Conservation (phyloP, 345 rosid genomes). For the Eutrema yunnanense region DNA sequence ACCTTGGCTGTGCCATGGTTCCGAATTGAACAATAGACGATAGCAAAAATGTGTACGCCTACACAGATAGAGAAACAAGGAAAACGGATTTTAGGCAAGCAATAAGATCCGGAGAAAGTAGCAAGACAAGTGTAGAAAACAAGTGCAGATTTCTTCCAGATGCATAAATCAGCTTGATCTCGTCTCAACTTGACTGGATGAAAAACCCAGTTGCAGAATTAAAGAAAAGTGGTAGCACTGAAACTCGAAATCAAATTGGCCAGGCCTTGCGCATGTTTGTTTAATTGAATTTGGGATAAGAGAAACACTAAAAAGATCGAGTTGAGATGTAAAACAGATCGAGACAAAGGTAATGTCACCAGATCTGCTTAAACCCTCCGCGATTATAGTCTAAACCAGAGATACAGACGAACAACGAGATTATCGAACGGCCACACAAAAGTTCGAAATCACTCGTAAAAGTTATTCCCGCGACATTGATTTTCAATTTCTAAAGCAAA, state of each 20-base stretch:
- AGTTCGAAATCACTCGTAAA: neutral
- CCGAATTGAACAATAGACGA: neutral
- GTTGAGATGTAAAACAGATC: neutral
- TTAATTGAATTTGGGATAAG: neutral
- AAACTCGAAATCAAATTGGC: neutral
- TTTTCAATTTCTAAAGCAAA: neutral
- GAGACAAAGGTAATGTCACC: neutral
- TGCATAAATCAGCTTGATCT: neutral
- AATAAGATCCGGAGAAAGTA: neutral
- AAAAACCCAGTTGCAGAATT: neutral
- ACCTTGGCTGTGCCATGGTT: conserved; percentile 71
- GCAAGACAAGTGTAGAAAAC: neutral
- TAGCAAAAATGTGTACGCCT: conserved; percentile 2
- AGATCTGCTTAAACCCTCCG: conserved; percentile 14
- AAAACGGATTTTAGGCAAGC: neutral
- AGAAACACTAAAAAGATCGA: neutral
- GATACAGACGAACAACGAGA: neutral
- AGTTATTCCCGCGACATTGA: neutral
- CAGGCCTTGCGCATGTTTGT: neutral
- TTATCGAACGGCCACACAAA: neutral
- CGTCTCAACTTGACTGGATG: neutral
- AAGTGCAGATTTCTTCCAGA: neutral
- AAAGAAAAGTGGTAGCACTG: neutral
- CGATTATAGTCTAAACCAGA: neutral
- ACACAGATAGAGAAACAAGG: neutral